Percentiles rank a stretch among this genome's conserved stretches.
These are phyloP conservation scores for Carex arenaria DNA, from an alignment of 202 grass and related monocot genomes.

Conservation along the genomic window DNA sequence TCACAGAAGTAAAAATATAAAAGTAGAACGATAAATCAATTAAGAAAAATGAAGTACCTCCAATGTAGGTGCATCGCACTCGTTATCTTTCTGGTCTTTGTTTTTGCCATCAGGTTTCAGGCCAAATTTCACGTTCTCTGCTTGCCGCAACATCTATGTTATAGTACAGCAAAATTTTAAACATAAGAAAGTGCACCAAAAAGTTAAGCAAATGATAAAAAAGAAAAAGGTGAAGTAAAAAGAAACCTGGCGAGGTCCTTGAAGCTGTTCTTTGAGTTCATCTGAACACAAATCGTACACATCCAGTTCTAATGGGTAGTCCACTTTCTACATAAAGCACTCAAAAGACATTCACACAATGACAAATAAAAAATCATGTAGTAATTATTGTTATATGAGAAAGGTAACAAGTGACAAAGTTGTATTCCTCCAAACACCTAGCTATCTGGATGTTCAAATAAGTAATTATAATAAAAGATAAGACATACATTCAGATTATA, in stretches of 20 bases:
- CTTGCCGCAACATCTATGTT: conserved; percentile 80
- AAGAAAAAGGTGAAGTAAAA: neutral
- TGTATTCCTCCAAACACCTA: conserved; percentile 18
- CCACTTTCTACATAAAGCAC: conserved; percentile 74
- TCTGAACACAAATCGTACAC: conserved; percentile 98
- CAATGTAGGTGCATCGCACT: conserved; percentile 24
- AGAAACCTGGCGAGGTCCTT: conserved; percentile 82
- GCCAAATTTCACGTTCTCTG: conserved; percentile 85
- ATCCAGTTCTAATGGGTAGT: conserved; percentile 95
- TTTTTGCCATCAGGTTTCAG: conserved; percentile 57
- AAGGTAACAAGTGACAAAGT: neutral
- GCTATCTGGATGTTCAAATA: neutral
- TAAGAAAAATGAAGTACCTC: conserved; percentile 28
- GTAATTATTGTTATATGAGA: neutral
- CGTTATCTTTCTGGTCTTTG: conserved; percentile 58
- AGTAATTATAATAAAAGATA: neutral
- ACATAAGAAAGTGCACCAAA: conserved; percentile 17
- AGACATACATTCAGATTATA: conserved; percentile 16
- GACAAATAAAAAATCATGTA: neutral
- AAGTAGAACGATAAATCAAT: conserved; percentile 11
- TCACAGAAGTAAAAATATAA: neutral
- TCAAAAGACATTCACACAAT: conserved; percentile 15
- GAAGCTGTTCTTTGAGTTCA: conserved; percentile 88
- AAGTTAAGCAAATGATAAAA: conserved; percentile 14
- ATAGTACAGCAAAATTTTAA: conserved; percentile 25